Evolutionary conservation across 345 rosid species (phyloP).

Genomic region (Salix viminalis): DNA sequence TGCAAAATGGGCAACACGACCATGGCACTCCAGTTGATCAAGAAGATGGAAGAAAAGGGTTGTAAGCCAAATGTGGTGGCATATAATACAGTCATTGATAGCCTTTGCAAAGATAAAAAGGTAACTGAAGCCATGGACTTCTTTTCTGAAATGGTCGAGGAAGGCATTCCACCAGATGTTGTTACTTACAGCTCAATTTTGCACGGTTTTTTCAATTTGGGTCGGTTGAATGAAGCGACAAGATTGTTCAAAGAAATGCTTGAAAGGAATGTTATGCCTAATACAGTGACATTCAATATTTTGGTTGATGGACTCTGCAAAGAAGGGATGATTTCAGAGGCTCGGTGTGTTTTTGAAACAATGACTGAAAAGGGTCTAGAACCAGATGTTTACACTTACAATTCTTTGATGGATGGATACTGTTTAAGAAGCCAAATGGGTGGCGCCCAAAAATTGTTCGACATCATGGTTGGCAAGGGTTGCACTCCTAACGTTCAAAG

Average conservation of each 20-base stretch:
- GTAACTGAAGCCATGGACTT: not conserved
- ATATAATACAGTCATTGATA: not conserved
- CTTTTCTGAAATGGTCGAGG: not conserved
- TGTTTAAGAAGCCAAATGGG: not conserved
- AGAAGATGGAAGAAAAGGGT: not conserved
- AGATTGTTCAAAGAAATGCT: not conserved
- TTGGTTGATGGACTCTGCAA: not conserved
- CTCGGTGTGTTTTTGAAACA: not conserved
- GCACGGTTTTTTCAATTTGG: not conserved
- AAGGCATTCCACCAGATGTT: not conserved
- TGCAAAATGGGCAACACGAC: not conserved
- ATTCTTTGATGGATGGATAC: not conserved
- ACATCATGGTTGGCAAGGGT: not conserved
- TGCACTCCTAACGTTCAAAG: not conserved
- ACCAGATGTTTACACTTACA: not conserved
- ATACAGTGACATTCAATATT: not conserved
- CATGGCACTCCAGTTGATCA: not conserved
- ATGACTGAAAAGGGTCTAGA: not conserved
- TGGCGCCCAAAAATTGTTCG: not conserved
- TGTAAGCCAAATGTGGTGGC: not conserved
- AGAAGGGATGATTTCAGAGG: not conserved
- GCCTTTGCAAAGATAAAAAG: not conserved
- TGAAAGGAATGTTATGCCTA: not conserved
- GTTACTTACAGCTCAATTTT: not conserved
- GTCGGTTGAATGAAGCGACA: not conserved